phyloP scores from a whole-genome alignment of 2,329 filamentous ascomycete species.

The Bipolaris zeicola region DNA sequence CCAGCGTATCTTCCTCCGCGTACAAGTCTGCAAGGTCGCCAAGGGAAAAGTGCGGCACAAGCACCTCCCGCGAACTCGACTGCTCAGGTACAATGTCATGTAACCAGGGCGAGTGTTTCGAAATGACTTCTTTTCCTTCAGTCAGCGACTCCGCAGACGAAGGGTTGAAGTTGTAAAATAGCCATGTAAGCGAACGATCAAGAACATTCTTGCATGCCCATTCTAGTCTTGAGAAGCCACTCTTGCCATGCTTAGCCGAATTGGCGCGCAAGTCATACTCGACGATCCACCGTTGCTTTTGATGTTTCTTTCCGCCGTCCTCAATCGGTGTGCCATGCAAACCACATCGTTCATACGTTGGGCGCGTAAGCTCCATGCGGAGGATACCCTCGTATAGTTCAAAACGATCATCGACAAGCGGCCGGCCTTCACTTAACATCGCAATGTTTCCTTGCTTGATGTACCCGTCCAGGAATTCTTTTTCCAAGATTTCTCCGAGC shows the following conservation, averaged over 20 bases:
- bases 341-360: conserved; percentile 81
- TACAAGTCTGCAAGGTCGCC: conserved; percentile 45
- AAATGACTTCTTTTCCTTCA: conserved; percentile 33
- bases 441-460: conserved; percentile 81
- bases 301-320: conserved; percentile 64
- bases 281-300: conserved; percentile 78
- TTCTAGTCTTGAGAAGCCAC: conserved; percentile 76
- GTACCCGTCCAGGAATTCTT: conserved; percentile 80
- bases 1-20: conserved; percentile 67
- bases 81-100: conserved; percentile 31
- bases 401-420: conserved; percentile 73
- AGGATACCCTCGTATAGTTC: conserved; percentile 72
- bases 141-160: conserved; percentile 28
- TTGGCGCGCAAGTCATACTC: conserved; percentile 74
- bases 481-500: conserved; percentile 72
- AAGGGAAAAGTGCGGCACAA: conserved; percentile 36
- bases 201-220: conserved; percentile 83
- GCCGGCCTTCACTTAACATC: conserved; percentile 81
- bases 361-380: conserved; percentile 76
- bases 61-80: conserved; percentile 26
- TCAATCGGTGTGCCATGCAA: conserved; percentile 72
- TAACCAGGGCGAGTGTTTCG: conserved; percentile 42
- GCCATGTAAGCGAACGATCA: conserved; percentile 70
- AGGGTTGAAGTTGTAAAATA: conserved; percentile 69
- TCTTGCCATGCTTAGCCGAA: conserved; percentile 83